Conservation (phyloP, 768 basidiomycete species). For the Rhizopogon sp. region DNA sequence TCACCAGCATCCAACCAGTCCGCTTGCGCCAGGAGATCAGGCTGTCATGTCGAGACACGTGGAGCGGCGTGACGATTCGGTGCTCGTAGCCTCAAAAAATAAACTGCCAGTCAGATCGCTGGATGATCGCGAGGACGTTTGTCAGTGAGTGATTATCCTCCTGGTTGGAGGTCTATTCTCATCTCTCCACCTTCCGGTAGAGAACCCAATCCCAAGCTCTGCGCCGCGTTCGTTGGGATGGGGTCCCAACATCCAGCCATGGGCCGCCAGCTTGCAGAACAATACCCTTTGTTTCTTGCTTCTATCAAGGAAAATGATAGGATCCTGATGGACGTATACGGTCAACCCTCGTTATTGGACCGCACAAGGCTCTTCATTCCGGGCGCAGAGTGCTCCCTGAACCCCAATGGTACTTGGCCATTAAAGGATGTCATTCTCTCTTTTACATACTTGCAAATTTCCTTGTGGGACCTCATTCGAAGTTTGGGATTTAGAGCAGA, state of each 20-base stretch:
- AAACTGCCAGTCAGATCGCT: not conserved
- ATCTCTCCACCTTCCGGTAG: not conserved
- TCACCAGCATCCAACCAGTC: not conserved
- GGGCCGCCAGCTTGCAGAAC: constrained; percentile 31
- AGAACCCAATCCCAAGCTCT: constrained; percentile 21
- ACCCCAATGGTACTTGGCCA: constrained; percentile 25
- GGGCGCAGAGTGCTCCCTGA: constrained; percentile 16
- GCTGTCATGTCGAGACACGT: not conserved
- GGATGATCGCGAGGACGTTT: not conserved
- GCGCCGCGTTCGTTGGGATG: constrained; percentile 31
- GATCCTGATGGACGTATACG: constrained; percentile 23
- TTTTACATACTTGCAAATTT: constrained; percentile 28
- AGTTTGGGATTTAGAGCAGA: constrained; percentile 28
- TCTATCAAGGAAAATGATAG: constrained; percentile 27
- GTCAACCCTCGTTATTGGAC: constrained; percentile 26
- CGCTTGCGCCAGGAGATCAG: not conserved
- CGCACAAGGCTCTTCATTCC: constrained; percentile 29
- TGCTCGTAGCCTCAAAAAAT: not conserved
- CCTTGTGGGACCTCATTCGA: constrained; percentile 28
- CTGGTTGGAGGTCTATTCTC: not conserved
- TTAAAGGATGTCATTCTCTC: constrained; percentile 29
- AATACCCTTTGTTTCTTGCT: constrained; percentile 25
- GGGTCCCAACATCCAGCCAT: constrained; percentile 31
- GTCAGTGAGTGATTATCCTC: not conserved
- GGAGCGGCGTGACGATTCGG: not conserved